These are phyloP conservation scores for Pleurotus eryngii DNA, from an alignment of 768 basidiomycete genomes.

Conservation along the genomic window DNA sequence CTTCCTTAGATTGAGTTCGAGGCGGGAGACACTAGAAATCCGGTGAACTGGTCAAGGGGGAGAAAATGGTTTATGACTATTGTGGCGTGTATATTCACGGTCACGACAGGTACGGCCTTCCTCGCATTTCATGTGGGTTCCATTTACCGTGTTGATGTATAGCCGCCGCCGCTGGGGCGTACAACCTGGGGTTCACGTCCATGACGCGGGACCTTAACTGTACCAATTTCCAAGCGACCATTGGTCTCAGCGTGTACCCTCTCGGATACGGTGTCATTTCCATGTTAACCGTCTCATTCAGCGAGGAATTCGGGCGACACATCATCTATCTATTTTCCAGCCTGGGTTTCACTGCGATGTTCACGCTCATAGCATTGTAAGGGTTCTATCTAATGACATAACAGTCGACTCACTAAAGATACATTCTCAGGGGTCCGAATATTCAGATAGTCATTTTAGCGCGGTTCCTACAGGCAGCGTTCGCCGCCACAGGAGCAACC, in stretches of 20 bases:
- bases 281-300: conserved; percentile 64
- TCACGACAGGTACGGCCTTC: conserved; percentile 24
- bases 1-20: conserved; percentile 34
- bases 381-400: conserved; percentile 9
- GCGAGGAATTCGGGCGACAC: conserved; percentile 69
- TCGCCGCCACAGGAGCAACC: conserved; percentile 66
- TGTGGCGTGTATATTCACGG: conserved; percentile 29
- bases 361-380: conserved; percentile 44
- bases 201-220: conserved; percentile 53
- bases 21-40: conserved; percentile 31
- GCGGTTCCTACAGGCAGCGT: conserved; percentile 63
- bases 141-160: background rate
- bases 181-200: conserved; percentile 50
- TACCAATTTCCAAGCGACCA: conserved; percentile 40
- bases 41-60: conserved; percentile 30
- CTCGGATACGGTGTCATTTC: conserved; percentile 64
- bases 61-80: conserved; percentile 46
- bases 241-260: conserved; percentile 50
- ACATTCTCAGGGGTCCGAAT: conserved; percentile 35
- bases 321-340: conserved; percentile 54
- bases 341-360: conserved; percentile 48
- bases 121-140: no score
- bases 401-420: no score
- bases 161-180: conserved; percentile 52
- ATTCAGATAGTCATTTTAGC: conserved; percentile 63